These are phyloP conservation scores for Botrytis medusae DNA, from an alignment of 2,329 filamentous ascomycete genomes.

Conservation along the genomic window DNA sequence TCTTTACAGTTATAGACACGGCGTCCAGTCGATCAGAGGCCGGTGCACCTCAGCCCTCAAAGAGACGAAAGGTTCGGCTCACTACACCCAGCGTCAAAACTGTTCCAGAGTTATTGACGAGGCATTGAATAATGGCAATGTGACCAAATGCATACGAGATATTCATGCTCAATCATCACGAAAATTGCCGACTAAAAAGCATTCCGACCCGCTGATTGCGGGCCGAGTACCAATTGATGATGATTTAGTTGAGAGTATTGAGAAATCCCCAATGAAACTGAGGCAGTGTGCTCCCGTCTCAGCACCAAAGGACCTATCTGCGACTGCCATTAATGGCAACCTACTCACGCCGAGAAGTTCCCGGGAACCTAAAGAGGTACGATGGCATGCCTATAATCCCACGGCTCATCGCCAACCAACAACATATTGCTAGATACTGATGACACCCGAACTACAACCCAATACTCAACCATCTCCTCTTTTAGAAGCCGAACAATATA, in stretches of 20 bases:
- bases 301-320: background rate
- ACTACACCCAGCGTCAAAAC: background rate
- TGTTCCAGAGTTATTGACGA: background rate
- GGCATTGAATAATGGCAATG: background rate
- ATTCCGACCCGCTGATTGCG: background rate
- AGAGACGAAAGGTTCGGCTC: background rate
- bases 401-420: too few species aligned
- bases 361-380: background rate
- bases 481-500: background rate
- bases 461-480: background rate
- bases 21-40: background rate
- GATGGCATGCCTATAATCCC: background rate
- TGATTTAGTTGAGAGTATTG: constrained; percentile 11
- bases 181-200: background rate
- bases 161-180: constrained; percentile 3
- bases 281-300: background rate
- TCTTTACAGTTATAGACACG: background rate
- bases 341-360: background rate
- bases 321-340: background rate
- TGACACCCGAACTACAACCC: background rate
- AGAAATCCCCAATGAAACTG: background rate
- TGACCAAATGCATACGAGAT: constrained; percentile 8
- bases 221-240: background rate
- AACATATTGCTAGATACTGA: background rate
- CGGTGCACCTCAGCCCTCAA: background rate